Evolutionary conservation across 2,329 filamentous ascomycete species (phyloP).

Genomic region (Dactylellina leptospora): DNA sequence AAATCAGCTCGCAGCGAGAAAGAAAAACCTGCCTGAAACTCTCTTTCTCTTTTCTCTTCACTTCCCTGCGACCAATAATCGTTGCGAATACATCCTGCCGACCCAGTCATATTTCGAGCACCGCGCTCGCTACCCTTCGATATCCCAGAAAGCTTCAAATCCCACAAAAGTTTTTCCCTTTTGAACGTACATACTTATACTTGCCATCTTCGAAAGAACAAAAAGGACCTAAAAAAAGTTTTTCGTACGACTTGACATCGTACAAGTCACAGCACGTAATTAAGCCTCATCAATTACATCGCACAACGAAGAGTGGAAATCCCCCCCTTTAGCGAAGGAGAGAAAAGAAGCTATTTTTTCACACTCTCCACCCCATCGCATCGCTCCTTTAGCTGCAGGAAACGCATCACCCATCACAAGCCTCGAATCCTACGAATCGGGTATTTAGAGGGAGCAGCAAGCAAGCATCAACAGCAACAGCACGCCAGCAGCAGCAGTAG

Average conservation of each 20-base stretch:
- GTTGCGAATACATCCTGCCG: constrained; percentile 12
- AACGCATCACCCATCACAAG: constrained; percentile 45
- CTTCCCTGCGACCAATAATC: constrained; percentile 26
- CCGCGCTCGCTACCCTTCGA: constrained; percentile 31
- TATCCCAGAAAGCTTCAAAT: constrained; percentile 20
- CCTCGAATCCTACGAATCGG: constrained; percentile 48
- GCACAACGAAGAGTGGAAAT: constrained; percentile 24
- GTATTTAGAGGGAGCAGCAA: constrained; percentile 47
- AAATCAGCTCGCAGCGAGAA: constrained; percentile 17
- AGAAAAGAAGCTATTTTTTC: constrained; percentile 31
- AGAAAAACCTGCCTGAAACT: constrained; percentile 19
- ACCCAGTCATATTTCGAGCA: constrained; percentile 30
- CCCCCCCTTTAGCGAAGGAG: constrained; percentile 33
- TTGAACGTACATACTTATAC: neutral
- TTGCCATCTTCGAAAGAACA: constrained; percentile 10
- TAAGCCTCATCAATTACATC: constrained; percentile 50
- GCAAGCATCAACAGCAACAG: constrained; percentile 13
- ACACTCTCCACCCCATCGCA: constrained; percentile 22
- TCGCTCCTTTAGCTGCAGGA: constrained; percentile 29
- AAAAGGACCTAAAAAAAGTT: constrained; percentile 33
- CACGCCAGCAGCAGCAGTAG: constrained; percentile 24
- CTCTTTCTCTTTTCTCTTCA: neutral
- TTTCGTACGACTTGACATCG: constrained; percentile 44
- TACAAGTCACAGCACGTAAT: constrained; percentile 49
- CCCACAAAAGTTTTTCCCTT: constrained; percentile 29